Evolutionary conservation across 2,329 filamentous ascomycete genomes (phyloP).

Genomic region (Periconia digitata): DNA sequence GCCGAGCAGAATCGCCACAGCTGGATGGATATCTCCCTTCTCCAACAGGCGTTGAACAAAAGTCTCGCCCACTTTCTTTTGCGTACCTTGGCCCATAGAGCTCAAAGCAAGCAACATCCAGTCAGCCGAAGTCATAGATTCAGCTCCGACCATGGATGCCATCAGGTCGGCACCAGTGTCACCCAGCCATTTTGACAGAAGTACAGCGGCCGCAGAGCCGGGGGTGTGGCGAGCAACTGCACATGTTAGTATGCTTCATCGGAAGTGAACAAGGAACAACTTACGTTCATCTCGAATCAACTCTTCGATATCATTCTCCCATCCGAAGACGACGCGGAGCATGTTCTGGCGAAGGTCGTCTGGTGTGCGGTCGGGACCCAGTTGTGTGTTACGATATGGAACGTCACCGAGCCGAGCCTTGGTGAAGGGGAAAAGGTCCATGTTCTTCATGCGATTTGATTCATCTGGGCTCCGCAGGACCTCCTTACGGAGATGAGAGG

Average conservation of each 20-base stretch:
- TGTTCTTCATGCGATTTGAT: slow-evolving; percentile 54
- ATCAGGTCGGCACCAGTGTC: slow-evolving; percentile 81
- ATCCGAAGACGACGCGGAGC: slow-evolving; percentile 92
- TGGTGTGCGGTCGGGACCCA: slow-evolving; percentile 49
- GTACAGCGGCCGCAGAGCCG: slow-evolving; percentile 75
- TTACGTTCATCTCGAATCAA: slow-evolving; percentile 79
- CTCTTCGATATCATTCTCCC: slow-evolving; percentile 80
- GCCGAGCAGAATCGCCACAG: slow-evolving; percentile 88
- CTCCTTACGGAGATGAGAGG: slow-evolving; percentile 78
- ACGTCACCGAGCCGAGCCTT: slow-evolving; percentile 79
- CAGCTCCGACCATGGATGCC: slow-evolving; percentile 70
- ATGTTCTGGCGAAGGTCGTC: slow-evolving; percentile 87
- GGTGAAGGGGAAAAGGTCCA: slow-evolving; percentile 85
- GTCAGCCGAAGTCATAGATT: slow-evolving; percentile 89
- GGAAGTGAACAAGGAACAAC: slow-evolving; percentile 19
- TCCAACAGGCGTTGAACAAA: slow-evolving; percentile 90
- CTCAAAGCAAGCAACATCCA: slow-evolving; percentile 96
- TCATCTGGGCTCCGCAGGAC: slow-evolving; percentile 78
- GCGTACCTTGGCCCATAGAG: slow-evolving; percentile 74
- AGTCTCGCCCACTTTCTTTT: slow-evolving; percentile 86
- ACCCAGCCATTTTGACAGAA: slow-evolving; percentile 90
- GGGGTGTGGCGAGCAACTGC: slow-evolving; percentile 67
- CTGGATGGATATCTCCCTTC: slow-evolving; percentile 86
- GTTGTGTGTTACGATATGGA: slow-evolving; percentile 71
- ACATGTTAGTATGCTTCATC: slow-evolving; percentile 15